Conservation (phyloP, 2,329 filamentous ascomycete genomes). For the Hypoxylon sp. region DNA sequence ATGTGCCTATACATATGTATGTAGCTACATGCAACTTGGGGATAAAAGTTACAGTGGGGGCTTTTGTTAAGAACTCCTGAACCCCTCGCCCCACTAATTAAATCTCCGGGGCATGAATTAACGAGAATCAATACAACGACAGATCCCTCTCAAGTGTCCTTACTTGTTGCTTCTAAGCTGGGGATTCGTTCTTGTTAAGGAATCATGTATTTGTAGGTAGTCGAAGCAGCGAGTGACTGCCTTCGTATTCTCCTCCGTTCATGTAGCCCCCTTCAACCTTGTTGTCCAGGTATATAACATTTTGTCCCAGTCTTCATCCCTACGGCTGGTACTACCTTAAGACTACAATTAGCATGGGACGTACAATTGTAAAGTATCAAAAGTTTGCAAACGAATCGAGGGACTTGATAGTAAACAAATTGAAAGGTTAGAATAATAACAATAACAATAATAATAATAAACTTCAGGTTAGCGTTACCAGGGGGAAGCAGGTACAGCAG, state of each 20-base stretch:
- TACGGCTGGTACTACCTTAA: background rate
- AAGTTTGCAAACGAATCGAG: background rate
- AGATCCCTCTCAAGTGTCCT: constrained; percentile 7
- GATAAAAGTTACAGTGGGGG: constrained; percentile 28
- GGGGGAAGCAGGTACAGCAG: constrained; percentile 3
- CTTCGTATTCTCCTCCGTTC: background rate
- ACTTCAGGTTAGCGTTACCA: constrained; percentile 4
- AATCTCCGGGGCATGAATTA: constrained; percentile 38
- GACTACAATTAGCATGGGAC: background rate
- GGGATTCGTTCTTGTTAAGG: background rate
- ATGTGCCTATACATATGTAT: background rate
- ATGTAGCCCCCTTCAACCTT: background rate
- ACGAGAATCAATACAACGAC: constrained; percentile 15
- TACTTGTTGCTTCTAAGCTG: background rate
- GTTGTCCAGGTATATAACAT: background rate
- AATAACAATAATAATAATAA: constrained; percentile 5
- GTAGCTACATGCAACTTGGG: constrained; percentile 9
- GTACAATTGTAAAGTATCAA: background rate
- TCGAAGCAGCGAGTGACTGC: background rate
- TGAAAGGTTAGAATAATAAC: constrained; percentile 1
- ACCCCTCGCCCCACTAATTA: constrained; percentile 40
- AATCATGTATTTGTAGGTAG: background rate
- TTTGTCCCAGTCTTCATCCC: background rate
- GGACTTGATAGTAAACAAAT: constrained; percentile 2
- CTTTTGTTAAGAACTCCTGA: constrained; percentile 31